These are phyloP conservation scores for Xerocomellus amylosporus DNA, from an alignment of 768 basidiomycete species.

Conservation along the genomic window DNA sequence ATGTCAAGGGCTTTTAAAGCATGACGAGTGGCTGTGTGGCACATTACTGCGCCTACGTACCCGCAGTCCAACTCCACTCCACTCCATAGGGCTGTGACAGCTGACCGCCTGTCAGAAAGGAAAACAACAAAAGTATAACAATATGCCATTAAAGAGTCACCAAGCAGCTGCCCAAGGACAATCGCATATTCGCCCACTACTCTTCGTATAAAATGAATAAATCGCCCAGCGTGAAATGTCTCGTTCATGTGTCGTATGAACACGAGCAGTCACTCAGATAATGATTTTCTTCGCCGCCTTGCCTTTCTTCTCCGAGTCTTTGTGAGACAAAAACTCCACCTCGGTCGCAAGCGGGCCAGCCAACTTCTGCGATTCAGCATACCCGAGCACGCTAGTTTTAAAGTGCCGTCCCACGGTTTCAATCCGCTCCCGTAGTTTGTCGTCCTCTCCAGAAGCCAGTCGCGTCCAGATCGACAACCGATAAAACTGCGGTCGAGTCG, in stretches of 20 bases:
- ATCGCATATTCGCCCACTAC: constrained; percentile 22
- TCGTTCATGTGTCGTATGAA: constrained; percentile 16
- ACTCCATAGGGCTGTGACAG: constrained; percentile 4
- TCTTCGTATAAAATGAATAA: constrained; percentile 31
- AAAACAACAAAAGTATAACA: constrained; percentile 7
- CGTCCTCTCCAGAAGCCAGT: constrained; percentile 56
- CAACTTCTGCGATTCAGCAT: constrained; percentile 66
- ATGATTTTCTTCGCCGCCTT: constrained; percentile 77
- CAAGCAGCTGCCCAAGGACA: constrained; percentile 21
- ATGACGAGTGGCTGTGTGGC: constrained; percentile 22
- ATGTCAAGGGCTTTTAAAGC: constrained; percentile 19
- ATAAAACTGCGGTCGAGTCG: constrained; percentile 92
- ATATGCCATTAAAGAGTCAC: constrained; percentile 26
- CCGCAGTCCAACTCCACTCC: constrained; percentile 10
- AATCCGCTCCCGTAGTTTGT: constrained; percentile 74
- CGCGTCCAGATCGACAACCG: constrained; percentile 98
- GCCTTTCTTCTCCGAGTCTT: constrained; percentile 93
- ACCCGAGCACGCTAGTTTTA: constrained; percentile 88
- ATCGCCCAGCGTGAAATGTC: constrained; percentile 23
- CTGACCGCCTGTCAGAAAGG: constrained; percentile 4
- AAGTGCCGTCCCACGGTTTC: constrained; percentile 86
- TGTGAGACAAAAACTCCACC: constrained; percentile 92
- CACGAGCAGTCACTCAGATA: constrained; percentile 42
- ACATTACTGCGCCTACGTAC: constrained; percentile 7
- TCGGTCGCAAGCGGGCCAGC: constrained; percentile 89